Base-by-base conservation (phyloP, 805 yeast genomes). In the Metschnikowia kofuensis region DNA sequence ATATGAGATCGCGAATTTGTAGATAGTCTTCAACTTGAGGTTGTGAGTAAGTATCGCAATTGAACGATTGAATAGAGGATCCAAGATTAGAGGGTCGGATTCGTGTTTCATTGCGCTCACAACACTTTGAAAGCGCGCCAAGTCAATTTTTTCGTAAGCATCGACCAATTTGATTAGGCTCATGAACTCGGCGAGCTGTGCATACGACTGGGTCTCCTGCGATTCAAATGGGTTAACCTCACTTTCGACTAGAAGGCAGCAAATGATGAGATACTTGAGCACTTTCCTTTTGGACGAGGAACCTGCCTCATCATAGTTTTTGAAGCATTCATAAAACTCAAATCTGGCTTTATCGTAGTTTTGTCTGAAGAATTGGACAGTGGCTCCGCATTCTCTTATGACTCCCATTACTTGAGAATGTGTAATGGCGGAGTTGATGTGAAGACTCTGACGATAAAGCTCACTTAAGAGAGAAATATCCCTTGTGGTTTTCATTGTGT, bases 301-400 rank as follows among this genome's bases (percentile, higher is more conserved):
- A 8, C 78, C 78, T 26, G 75, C 74, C 59, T 72, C 78, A 52
- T 73, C 78, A 50, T 66, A 73, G 48, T 62, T 67, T 51, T 73
- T 73, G 53, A 73, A 73, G 42, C 72, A 76, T 41, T 68, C 75
- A 38, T 76, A 76, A 52, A 83, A 83, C 13, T 90, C 92, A 35
- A 84, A 75, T 9, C 83, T 70, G 0, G 88, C 89, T 42, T 64
- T 64, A 32, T 76, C 80, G 71, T 77, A 87, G 52, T 82, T 79
- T 12, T 76, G 77, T 42, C 79, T 76, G 51, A 78, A 72, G 75
- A 87, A 82, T 43, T 79, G 76, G 53, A 87, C 74, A 45, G 81
- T 77, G 2, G 90, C 96, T 0, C 89, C 88, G 54, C 89, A 83
- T 62, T 87, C 92, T 52, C 81, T 76, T 27, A 88, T 77, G n/a